These are phyloP conservation scores for Rhizopus microsporus DNA, from an alignment of 371 early-diverging fungal genomes.

Conservation along the genomic window DNA sequence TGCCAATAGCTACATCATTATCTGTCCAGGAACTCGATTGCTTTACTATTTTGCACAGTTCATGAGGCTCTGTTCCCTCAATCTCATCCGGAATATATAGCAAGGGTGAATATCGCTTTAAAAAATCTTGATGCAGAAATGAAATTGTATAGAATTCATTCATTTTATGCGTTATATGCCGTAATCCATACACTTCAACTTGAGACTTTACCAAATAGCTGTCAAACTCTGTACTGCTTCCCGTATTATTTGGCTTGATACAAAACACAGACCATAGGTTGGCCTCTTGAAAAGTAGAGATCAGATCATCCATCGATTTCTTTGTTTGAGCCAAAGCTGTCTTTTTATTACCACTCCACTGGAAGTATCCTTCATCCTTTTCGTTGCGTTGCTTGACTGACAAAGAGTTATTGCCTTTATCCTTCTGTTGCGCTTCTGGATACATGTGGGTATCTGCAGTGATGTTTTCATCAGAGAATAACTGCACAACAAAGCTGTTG, in stretches of 20 bases:
- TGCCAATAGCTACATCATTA: slow-evolving; percentile 68
- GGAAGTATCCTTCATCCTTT: neutral
- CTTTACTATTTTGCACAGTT: slow-evolving; percentile 42
- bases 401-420: slow-evolving; percentile 7
- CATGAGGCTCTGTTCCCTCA: slow-evolving; percentile 19
- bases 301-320: slow-evolving; percentile 68
- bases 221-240: slow-evolving; percentile 57
- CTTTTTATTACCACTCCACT: slow-evolving; percentile 5
- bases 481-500: slow-evolving; percentile 18
- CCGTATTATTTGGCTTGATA: slow-evolving; percentile 66
- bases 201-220: slow-evolving; percentile 55
- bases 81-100: slow-evolving; percentile 38
- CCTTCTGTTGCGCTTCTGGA: slow-evolving; percentile 12
- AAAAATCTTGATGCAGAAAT: slow-evolving; percentile 50
- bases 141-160: slow-evolving; percentile 51
- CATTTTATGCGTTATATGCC: slow-evolving; percentile 46
- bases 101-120: slow-evolving; percentile 64
- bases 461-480: slow-evolving; percentile 38
- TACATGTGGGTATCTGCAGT: slow-evolving; percentile 35
- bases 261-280: slow-evolving; percentile 83
- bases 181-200: slow-evolving; percentile 51
- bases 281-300: slow-evolving; percentile 76
- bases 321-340: slow-evolving; percentile 59
- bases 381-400: slow-evolving; percentile 6
- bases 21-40: slow-evolving; percentile 50